A percentile compares a stretch with the other conserved stretches of the same genome.
Conservation (phyloP, 2,329 filamentous ascomycete genomes). For the Hymenotorrendiella dingleyae region DNA sequence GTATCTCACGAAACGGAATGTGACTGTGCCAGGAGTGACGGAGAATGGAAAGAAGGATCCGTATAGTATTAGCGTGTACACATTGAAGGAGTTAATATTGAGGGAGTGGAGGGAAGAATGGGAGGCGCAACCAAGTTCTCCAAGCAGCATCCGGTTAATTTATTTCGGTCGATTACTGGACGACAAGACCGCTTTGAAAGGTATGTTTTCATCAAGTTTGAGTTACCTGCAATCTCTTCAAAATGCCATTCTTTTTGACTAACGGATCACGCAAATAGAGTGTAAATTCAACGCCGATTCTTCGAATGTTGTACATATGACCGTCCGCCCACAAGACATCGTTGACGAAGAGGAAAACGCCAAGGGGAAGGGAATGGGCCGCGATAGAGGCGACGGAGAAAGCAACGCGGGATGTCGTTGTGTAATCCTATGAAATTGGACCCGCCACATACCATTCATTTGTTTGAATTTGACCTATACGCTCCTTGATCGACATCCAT, state of each 20-base stretch:
- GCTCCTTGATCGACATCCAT: neutral
- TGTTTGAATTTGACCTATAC: neutral
- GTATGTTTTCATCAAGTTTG: slow-evolving; percentile 44
- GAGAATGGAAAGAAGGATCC: slow-evolving; percentile 62
- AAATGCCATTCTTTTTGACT: neutral
- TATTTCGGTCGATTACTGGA: slow-evolving; percentile 87
- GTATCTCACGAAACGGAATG: slow-evolving; percentile 75
- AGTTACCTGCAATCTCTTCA: neutral
- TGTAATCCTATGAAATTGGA: slow-evolving; percentile 52
- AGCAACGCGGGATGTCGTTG: slow-evolving; percentile 57
- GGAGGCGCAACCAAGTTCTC: slow-evolving; percentile 80
- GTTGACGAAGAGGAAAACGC: slow-evolving; percentile 60
- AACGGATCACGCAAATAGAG: no score
- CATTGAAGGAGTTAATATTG: slow-evolving; percentile 87
- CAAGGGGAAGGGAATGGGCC: slow-evolving; percentile 27
- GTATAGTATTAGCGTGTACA: slow-evolving; percentile 87
- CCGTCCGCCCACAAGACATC: slow-evolving; percentile 76
- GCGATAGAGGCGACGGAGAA: slow-evolving; percentile 48
- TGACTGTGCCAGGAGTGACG: slow-evolving; percentile 63
- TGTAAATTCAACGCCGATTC: slow-evolving; percentile 69
- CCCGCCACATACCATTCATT: no score
- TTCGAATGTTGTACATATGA: slow-evolving; percentile 92
- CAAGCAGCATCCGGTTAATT: slow-evolving; percentile 84
- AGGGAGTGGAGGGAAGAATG: slow-evolving; percentile 90
- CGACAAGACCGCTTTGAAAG: slow-evolving; percentile 78